Evolutionary conservation across 805 yeast species (phyloP), one percentile per base, ranked within the genome.

Genomic region (Pichia exigua): DNA sequence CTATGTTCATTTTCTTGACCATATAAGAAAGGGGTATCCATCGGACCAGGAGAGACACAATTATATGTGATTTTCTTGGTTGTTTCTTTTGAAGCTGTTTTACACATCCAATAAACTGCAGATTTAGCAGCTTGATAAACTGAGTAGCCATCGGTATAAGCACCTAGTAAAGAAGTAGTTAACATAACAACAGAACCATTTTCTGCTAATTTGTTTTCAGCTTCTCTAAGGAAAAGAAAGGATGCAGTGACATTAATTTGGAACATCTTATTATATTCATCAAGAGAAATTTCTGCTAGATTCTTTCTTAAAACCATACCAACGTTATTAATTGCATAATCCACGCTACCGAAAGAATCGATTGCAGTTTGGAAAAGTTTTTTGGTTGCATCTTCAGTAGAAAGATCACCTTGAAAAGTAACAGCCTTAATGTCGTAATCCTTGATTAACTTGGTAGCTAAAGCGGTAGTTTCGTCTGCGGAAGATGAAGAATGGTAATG

Each of bases 251-350:
- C 71, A 71, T 83, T 83, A 63, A 74, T 64, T 38, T 64, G 61
- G 57, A 75, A 74, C 83, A 82, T 73, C 24, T 57, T 53, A 55
- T 79, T 84, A 59, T 69, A 83, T 60, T 83, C 87, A 28, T 66
- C 71, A 49, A 77, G 74, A n/a, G 77, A 53, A 52, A 75, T 69
- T n/a, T 79, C 81, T 35, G 66, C 66, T 47, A 82, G 59, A 39
- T 80, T 77, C 62, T 82, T 83, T 71, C 82, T 81, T 64, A 82
- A 68, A 22, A 83, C 87, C 73, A 67, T 78, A 49, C 88, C 88
- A 41, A 81, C 82, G 57, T 79, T 81, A 68, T 82, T 82, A 59
- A 83, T 71, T n/a, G 87, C 87, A 61, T 78, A 73, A 59, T 83
- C 85, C 56, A 79, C 68, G 21, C 66, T 61, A 39, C 83, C 84